These are phyloP conservation scores for Hippophae tibetana DNA, from an alignment of 306 rosid species.

Conservation along the genomic window DNA sequence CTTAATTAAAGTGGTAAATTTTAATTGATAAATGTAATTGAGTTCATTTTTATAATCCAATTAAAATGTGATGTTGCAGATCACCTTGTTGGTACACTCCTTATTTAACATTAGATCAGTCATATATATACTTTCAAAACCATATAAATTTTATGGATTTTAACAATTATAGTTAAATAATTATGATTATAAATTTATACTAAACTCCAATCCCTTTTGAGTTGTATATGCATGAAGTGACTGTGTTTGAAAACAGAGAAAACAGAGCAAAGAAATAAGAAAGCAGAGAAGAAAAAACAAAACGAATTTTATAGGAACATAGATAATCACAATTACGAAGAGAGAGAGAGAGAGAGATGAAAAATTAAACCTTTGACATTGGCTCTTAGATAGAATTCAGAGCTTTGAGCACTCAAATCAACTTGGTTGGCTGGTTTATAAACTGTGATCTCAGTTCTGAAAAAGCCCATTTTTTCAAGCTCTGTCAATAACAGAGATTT, in stretches of 20 bases:
- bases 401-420: conserved; percentile 52
- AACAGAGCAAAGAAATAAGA: background rate
- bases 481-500: background rate
- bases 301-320: background rate
- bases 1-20: too few species aligned
- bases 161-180: too few species aligned
- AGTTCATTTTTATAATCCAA: too few species aligned
- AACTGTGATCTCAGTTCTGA: conserved; percentile 30
- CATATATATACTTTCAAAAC: too few species aligned
- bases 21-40: too few species aligned
- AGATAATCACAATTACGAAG: background rate
- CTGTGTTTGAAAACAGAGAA: background rate
- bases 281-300: background rate
- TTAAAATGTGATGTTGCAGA: too few species aligned
- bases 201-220: too few species aligned
- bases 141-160: too few species aligned
- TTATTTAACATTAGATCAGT: too few species aligned
- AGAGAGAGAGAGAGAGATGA: background rate
- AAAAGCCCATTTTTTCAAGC: conserved; percentile 30
- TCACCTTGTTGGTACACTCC: too few species aligned
- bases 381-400: conserved; percentile 61
- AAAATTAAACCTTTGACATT: conserved; percentile 62
- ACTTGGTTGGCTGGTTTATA: conserved; percentile 50
- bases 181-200: too few species aligned
- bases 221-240: too few species aligned